Evolutionary conservation across 306 rosid genomes (phyloP).

Genomic region (Dryas drummondii): DNA sequence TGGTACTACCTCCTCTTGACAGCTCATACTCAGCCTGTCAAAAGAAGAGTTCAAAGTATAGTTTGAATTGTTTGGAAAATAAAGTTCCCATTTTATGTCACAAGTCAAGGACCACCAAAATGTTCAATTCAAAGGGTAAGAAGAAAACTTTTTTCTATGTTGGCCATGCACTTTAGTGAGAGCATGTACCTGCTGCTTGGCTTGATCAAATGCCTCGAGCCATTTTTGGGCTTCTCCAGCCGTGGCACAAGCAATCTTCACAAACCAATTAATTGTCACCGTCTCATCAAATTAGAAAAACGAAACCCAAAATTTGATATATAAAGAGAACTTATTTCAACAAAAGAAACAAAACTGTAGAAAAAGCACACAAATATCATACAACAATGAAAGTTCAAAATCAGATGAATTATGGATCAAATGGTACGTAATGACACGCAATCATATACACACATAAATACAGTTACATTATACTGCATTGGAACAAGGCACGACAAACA

Average conservation of each 20-base stretch:
- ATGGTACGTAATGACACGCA: background rate
- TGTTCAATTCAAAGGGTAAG: background rate
- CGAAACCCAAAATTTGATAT: background rate
- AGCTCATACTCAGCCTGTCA: conserved; percentile 81
- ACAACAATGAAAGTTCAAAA: background rate
- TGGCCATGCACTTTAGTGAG: conserved; percentile 3
- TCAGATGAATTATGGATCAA: background rate
- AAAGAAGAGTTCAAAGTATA: conserved; percentile 16
- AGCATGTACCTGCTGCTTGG: conserved; percentile 76
- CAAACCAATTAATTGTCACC: conserved; percentile 23
- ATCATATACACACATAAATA: background rate
- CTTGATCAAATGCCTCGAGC: conserved; percentile 92
- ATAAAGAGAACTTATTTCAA: background rate
- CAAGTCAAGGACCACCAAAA: background rate
- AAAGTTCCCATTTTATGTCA: background rate
- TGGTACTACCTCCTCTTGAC: conserved; percentile 40
- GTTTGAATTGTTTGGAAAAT: background rate
- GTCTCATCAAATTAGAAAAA: background rate
- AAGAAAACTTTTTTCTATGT: background rate
- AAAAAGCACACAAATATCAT: background rate
- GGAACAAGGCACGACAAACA: background rate
- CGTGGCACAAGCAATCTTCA: conserved; percentile 79
- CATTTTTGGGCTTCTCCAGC: conserved; percentile 74
- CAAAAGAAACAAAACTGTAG: background rate
- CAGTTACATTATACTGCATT: background rate